These are phyloP conservation scores for Nepenthes mirabilis DNA, from an alignment of 148 eudicot species.

Conservation along the genomic window DNA sequence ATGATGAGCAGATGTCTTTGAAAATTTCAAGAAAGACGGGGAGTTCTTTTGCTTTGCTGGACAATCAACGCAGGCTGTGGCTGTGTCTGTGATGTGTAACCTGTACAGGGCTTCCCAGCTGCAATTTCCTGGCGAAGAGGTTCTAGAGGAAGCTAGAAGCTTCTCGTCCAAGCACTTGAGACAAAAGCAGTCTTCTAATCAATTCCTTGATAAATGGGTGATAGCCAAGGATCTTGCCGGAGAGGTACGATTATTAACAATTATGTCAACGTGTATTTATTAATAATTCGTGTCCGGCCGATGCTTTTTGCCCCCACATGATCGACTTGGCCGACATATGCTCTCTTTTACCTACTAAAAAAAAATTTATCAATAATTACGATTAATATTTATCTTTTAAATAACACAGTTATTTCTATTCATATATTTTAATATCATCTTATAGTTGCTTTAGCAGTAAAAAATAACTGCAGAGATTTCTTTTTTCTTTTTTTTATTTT, in stretches of 20 bases:
- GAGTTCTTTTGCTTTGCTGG: constrained; percentile 65
- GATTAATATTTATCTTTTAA: too few species aligned
- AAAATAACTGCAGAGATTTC: too few species aligned
- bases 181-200: constrained; percentile 33
- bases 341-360: too few species aligned
- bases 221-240: constrained; percentile 53
- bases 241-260: constrained; percentile 26
- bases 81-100: constrained; percentile 68
- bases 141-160: constrained; percentile 42
- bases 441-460: too few species aligned
- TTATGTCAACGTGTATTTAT: too few species aligned
- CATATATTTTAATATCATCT: too few species aligned
- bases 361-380: too few species aligned
- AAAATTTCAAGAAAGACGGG: constrained; percentile 48
- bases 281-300: too few species aligned
- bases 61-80: constrained; percentile 67
- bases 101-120: constrained; percentile 61
- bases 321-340: too few species aligned
- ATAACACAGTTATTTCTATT: too few species aligned
- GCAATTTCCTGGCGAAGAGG: constrained; percentile 40
- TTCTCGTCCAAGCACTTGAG: constrained; percentile 40
- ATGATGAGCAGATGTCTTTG: constrained; percentile 43
- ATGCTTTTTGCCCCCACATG: too few species aligned
- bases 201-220: constrained; percentile 63
- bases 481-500: too few species aligned